Evolutionary conservation across 768 basidiomycete species (phyloP), one percentile per base, ranked within the genome.

Genomic region (Dioszegia aurantiaca): DNA sequence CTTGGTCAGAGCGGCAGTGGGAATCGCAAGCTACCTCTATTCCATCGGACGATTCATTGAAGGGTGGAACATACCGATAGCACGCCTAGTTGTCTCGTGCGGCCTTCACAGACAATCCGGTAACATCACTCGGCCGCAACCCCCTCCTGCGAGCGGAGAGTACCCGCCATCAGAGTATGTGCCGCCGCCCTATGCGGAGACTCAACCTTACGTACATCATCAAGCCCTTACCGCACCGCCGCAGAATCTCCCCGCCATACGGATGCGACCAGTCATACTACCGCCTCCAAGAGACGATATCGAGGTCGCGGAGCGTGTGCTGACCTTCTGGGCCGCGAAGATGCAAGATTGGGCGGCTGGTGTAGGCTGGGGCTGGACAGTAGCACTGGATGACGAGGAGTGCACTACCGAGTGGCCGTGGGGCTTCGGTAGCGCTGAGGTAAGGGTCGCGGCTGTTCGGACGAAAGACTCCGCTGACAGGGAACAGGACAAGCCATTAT

Each of bases 301-400:
- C 21, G 64, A 73, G 21, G 27, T 75, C 2, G 68, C 65, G 8
- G 74, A 75, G 39, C 40, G 74, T n/a, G 59, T 62, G 2, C 60
- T 62, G 57, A 63, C 67, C 0, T 75, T 75, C 48, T 75, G 74
- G 74, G 70, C 70, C n/a, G 68, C 70, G 2, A 75, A 75, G 53
- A 43, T 44, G 61, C 65, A 71, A 33, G 74, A 75, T 52, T 75
- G 72, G 71, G 61, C 58, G 30, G 61, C 66, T 1, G 59, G 62
- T 0, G 54, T 64, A 1, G 64, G 70, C 2, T 73, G 68, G 65
- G 74, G 74, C 16, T 75, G 74, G 74, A 49, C 65, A 4, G n/a
- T 60, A 17, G 57, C 60, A 11, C n/a, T 75, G 51, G 58, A 45
- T 2, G 74, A 73, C 52, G 65, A 61, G 3, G 64, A 70, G 14